Evolutionary conservation across 2,329 filamentous ascomycete species (phyloP).

Genomic region (Boeremia exigua): DNA sequence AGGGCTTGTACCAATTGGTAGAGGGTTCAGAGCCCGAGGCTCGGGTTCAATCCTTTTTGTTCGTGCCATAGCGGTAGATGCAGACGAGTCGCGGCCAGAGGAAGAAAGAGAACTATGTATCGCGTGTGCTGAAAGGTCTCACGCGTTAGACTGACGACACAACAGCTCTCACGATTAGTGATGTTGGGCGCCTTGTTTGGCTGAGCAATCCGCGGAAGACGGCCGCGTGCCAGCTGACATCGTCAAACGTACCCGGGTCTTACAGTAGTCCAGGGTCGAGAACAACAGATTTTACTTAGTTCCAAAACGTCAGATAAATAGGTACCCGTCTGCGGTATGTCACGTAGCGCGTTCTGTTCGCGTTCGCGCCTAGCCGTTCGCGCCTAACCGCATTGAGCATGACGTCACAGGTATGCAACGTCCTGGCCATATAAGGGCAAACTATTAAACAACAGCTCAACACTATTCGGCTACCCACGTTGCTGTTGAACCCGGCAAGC

Average conservation of each 20-base stretch:
- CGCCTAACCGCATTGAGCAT: too few species aligned
- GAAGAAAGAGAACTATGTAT: too few species aligned
- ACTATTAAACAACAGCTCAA: too few species aligned
- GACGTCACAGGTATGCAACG: too few species aligned
- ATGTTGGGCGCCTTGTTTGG: background rate
- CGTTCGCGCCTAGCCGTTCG: too few species aligned
- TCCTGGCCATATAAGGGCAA: too few species aligned
- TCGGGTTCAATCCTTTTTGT: background rate
- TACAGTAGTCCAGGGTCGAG: background rate
- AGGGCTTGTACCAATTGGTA: conserved; percentile 17
- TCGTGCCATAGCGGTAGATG: background rate
- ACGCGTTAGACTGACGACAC: background rate
- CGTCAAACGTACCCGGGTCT: background rate
- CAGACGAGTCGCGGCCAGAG: background rate
- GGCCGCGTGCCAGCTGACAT: background rate
- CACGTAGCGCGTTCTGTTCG: too few species aligned
- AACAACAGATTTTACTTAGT: background rate
- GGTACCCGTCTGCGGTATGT: too few species aligned
- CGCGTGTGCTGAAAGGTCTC: background rate
- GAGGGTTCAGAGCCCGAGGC: conserved; percentile 6
- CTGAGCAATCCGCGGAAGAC: conserved; percentile 11
- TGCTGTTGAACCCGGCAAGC: too few species aligned
- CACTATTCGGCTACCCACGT: too few species aligned
- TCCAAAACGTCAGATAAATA: too few species aligned
- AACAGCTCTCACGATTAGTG: background rate